phyloP scores from a whole-genome alignment of 2,329 filamentous ascomycete species.

The Fusarium liriodendri region DNA sequence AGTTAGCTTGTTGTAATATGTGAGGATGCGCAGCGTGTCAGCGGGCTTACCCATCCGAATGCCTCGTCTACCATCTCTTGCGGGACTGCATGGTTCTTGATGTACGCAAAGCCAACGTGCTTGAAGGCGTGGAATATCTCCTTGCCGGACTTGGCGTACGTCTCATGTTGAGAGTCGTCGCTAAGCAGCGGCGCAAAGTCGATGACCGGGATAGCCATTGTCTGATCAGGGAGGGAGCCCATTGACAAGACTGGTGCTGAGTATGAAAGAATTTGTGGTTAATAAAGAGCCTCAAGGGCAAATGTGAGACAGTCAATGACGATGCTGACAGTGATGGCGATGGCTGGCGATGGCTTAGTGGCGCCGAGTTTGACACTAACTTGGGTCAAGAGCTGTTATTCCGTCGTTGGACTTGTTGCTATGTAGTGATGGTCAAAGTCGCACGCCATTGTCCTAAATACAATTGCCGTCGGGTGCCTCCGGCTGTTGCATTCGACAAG shows the following conservation, averaged over 20 bases:
- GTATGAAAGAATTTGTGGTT: not conserved
- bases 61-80: conserved; percentile 50
- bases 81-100: conserved; percentile 50
- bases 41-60: conserved; percentile 50
- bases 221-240: not conserved
- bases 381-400: not conserved
- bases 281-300: not conserved
- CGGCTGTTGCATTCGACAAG: not conserved
- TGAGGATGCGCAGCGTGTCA: not conserved
- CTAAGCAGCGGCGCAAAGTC: conserved; percentile 30
- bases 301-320: not conserved
- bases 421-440: not conserved
- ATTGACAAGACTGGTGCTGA: not conserved
- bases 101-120: conserved; percentile 49
- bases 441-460: not conserved
- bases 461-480: not conserved
- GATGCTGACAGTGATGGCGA: not conserved
- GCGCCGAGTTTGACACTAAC: not conserved
- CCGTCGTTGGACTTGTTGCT: not conserved
- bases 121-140: conserved; percentile 46
- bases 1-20: not conserved
- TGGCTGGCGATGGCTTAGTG: not conserved
- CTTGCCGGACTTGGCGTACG: conserved; percentile 17
- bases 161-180: conserved; percentile 4
- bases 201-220: conserved; percentile 34